Evolutionary conservation across 164 flowering plant genomes (phyloP).

Genomic region (Buxus sempervirens): DNA sequence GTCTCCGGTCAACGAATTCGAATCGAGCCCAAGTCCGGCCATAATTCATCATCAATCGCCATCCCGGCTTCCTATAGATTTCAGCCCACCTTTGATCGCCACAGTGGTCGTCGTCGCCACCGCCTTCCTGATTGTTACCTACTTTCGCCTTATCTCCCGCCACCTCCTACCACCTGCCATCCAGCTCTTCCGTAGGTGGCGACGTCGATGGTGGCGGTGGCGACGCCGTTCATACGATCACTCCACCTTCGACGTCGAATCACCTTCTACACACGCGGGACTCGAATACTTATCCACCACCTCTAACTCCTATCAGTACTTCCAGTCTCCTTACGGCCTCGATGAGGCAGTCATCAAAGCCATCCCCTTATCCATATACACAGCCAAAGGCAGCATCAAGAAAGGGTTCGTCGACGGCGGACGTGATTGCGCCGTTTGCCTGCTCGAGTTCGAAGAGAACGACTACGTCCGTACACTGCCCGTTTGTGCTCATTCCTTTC

Average conservation of each 20-base stretch:
- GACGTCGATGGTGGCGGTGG: conserved; percentile 28
- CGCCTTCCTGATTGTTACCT: conserved; percentile 76
- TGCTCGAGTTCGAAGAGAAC: conserved; percentile 75
- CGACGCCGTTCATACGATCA: conserved; percentile 31
- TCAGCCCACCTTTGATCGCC: conserved; percentile 89
- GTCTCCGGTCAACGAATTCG: conserved; percentile 11
- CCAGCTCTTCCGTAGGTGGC: conserved; percentile 31
- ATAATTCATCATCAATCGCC: conserved; percentile 11
- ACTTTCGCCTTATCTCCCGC: conserved; percentile 82
- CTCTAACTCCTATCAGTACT: conserved; percentile 29
- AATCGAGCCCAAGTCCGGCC: conserved; percentile 17
- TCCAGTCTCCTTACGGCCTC: conserved; percentile 64
- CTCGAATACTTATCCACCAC: conserved; percentile 26
- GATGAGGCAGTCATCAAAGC: conserved; percentile 82
- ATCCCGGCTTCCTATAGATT: conserved; percentile 45
- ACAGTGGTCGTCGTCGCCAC: conserved; percentile 83
- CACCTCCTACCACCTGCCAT: conserved; percentile 45
- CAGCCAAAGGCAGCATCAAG: conserved; percentile 10
- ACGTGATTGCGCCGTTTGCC: conserved; percentile 86
- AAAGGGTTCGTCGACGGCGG: conserved; percentile 13
- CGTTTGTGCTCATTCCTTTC: conserved; percentile 76
- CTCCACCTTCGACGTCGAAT: conserved; percentile 40
- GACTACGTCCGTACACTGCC: conserved; percentile 92
- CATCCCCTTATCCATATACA: conserved; percentile 67
- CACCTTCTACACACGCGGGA: conserved; percentile 31